These are phyloP conservation scores for Auricularia heimuer DNA, from an alignment of 768 basidiomycete genomes.

Conservation along the genomic window DNA sequence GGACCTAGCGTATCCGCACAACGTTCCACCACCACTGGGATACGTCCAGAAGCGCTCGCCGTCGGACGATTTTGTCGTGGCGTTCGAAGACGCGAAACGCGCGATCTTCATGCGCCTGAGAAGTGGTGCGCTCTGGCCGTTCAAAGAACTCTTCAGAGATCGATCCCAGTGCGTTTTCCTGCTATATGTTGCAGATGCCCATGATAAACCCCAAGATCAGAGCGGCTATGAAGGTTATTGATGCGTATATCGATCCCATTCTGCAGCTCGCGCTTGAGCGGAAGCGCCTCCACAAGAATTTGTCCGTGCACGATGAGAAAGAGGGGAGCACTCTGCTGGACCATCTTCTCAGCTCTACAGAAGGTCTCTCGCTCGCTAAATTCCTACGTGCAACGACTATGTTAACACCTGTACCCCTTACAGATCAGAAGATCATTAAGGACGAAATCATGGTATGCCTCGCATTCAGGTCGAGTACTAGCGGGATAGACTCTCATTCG, in stretches of 20 bases:
- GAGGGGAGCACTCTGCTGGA: conserved; percentile 10
- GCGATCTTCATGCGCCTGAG: conserved; percentile 19
- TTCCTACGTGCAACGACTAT: neutral
- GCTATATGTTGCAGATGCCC: no score
- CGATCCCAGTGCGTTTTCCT: conserved; percentile 9
- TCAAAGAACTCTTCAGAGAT: conserved; percentile 28
- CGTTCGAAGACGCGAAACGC: conserved; percentile 27
- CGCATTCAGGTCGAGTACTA: neutral
- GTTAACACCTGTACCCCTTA: neutral
- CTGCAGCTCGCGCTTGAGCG: neutral
- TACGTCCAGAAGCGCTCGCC: neutral
- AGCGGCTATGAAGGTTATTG: conserved; percentile 28
- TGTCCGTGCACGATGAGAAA: conserved; percentile 23
- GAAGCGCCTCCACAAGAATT: neutral
- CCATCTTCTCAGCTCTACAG: neutral
- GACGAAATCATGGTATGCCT: conserved; percentile 20
- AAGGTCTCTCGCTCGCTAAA: neutral
- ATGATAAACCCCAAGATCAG: neutral
- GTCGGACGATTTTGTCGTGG: conserved; percentile 22
- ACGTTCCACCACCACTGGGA: conserved; percentile 6
- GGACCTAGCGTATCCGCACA: conserved; percentile 30
- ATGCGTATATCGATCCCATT: conserved; percentile 20
- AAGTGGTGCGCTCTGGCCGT: conserved; percentile 30
- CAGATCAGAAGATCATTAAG: conserved; percentile 25
- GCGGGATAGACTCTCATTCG: neutral